A percentile compares a stretch with the other conserved stretches of the same genome.
phyloP scores from a whole-genome alignment of 352 stramenopile species.

The Pythium phragmiticola region DNA sequence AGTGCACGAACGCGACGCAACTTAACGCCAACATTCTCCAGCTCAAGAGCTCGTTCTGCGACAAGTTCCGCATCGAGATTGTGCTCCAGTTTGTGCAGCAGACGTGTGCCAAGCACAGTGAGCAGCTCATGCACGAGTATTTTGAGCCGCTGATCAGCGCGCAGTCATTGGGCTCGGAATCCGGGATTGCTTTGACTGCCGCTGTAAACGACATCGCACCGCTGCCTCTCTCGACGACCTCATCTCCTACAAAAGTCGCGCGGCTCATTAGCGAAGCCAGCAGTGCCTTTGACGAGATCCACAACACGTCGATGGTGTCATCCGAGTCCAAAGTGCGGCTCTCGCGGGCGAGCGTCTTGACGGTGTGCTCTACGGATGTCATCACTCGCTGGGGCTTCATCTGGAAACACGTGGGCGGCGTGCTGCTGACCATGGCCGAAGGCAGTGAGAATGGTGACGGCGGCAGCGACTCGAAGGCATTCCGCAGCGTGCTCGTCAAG shows the following conservation, averaged over 20 bases:
- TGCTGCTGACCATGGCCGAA: slow-evolving; percentile 52
- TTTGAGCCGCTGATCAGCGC: slow-evolving; percentile 53
- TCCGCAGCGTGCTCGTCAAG: slow-evolving; percentile 32
- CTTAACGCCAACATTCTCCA: slow-evolving; percentile 68
- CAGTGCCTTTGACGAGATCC: slow-evolving; percentile 52
- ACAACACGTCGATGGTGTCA: slow-evolving; percentile 64
- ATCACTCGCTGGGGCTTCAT: slow-evolving; percentile 48
- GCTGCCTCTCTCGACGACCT: not conserved
- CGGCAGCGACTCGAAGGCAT: slow-evolving; percentile 23
- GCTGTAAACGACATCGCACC: slow-evolving; percentile 1
- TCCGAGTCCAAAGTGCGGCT: slow-evolving; percentile 72
- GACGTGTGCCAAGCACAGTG: slow-evolving; percentile 36
- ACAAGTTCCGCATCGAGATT: slow-evolving; percentile 58
- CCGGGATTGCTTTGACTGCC: slow-evolving; percentile 18
- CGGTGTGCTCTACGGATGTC: slow-evolving; percentile 42
- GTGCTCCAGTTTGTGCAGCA: slow-evolving; percentile 56
- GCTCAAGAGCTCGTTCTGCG: slow-evolving; percentile 65
- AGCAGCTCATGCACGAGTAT: slow-evolving; percentile 58
- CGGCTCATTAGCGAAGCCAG: slow-evolving; percentile 49
- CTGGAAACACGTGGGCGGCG: slow-evolving; percentile 48
- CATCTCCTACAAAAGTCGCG: slow-evolving; percentile 36
- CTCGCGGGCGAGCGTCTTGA: slow-evolving; percentile 46
- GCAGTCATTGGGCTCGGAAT: slow-evolving; percentile 35
- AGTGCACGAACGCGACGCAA: slow-evolving; percentile 56
- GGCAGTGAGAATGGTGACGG: slow-evolving; percentile 18